Percentiles rank a stretch among this genome's conserved stretches.
Conservation (phyloP, 768 basidiomycete genomes). For the Roridomyces roridus region DNA sequence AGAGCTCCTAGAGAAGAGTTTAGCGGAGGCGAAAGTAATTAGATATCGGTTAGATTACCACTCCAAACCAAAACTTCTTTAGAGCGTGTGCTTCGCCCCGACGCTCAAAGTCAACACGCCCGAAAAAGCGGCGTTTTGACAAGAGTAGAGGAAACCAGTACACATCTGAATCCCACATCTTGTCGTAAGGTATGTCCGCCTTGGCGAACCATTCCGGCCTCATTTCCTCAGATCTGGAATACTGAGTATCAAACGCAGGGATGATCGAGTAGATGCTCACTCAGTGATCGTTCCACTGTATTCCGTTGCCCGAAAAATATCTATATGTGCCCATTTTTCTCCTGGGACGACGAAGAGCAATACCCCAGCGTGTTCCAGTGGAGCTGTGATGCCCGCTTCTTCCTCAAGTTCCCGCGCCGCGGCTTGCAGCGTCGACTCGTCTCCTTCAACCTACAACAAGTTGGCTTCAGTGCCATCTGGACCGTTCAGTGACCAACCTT, state of each 20-base stretch:
- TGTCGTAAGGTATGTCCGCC: conserved; percentile 62
- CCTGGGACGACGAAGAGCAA: conserved; percentile 67
- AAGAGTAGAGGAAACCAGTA: conserved; percentile 74
- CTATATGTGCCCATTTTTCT: conserved; percentile 67
- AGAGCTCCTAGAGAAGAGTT: conserved; percentile 49
- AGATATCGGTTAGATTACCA: neutral
- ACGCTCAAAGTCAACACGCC: conserved; percentile 50
- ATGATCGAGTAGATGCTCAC: conserved; percentile 48
- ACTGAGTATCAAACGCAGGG: too few species aligned
- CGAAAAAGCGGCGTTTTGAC: conserved; percentile 45
- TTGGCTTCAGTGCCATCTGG: too few species aligned
- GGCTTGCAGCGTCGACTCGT: conserved; percentile 71
- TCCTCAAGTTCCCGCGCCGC: conserved; percentile 86
- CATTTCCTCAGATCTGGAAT: conserved; percentile 88
- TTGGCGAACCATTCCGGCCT: conserved; percentile 75
- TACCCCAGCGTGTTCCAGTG: conserved; percentile 66
- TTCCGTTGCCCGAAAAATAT: conserved; percentile 69
- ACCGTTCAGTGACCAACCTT: conserved; percentile 47
- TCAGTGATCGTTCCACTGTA: conserved; percentile 68
- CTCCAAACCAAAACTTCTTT: conserved; percentile 55
- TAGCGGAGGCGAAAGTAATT: conserved; percentile 28
- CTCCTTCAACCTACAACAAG: conserved; percentile 52
- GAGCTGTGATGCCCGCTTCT: conserved; percentile 78
- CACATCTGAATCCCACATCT: conserved; percentile 67
- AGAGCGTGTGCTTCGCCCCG: conserved; percentile 35